Conservation (phyloP, 352 stramenopile genomes). For the Phytophthora megakarya region DNA sequence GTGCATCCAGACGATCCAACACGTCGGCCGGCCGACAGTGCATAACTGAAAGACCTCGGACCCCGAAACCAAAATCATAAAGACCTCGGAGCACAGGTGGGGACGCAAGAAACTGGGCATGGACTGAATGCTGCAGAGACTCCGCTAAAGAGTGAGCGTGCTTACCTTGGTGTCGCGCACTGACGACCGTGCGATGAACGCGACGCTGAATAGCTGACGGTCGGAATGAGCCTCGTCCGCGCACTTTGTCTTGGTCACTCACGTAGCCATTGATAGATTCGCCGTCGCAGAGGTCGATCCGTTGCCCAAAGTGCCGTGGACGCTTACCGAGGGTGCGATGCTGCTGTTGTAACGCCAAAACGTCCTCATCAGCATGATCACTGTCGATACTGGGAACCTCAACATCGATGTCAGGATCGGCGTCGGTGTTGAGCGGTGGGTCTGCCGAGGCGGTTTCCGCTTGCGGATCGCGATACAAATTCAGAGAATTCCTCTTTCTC, state of each 20-base stretch:
- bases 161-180: conserved; percentile 6
- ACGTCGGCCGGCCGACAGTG: neutral
- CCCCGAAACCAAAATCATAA: conserved; percentile 10
- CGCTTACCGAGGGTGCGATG: neutral
- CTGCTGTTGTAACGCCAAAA: neutral
- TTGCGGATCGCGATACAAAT: neutral
- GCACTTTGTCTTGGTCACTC: neutral
- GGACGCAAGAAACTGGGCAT: neutral
- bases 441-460: neutral
- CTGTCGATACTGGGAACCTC: neutral
- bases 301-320: neutral
- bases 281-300: neutral
- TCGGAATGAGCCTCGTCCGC: neutral
- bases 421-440: neutral
- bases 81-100: conserved; percentile 3
- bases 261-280: neutral
- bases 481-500: neutral
- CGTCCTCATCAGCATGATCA: neutral
- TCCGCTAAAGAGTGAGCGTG: neutral
- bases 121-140: conserved; percentile 11
- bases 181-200: neutral
- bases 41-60: neutral
- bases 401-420: neutral
- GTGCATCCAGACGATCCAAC: neutral
- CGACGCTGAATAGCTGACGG: conserved; percentile 1